These are phyloP conservation scores for Gentiana dahurica DNA, from an alignment of 257 asterid species.

Conservation along the genomic window DNA sequence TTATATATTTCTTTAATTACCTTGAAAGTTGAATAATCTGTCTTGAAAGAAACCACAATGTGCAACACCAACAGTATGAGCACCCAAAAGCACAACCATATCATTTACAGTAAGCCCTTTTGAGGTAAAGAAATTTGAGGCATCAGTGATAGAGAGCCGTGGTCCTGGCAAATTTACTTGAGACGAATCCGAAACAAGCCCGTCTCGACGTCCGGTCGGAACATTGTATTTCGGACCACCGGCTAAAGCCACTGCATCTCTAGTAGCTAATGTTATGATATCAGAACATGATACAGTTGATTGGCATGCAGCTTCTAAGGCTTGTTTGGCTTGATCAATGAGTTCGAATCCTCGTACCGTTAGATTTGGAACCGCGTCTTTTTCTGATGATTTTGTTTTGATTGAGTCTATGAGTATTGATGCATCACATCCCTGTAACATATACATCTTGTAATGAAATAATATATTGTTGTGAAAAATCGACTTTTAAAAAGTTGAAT, in stretches of 20 bases:
- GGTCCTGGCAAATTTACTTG: constrained; percentile 51
- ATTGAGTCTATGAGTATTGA: constrained; percentile 8
- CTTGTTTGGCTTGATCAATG: constrained; percentile 10
- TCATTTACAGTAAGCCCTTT: constrained; percentile 34
- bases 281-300: constrained; percentile 7
- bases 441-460: neutral
- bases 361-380: constrained; percentile 6
- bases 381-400: neutral
- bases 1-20: neutral
- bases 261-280: constrained; percentile 7
- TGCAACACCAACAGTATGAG: constrained; percentile 48
- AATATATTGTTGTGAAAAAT: neutral
- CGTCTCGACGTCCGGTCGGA: constrained; percentile 45
- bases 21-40: constrained; percentile 38
- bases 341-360: constrained; percentile 11
- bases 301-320: constrained; percentile 8
- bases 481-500: neutral
- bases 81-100: constrained; percentile 63
- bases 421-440: constrained; percentile 13
- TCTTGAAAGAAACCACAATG: constrained; percentile 36
- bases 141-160: constrained; percentile 23
- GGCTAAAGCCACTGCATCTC: constrained; percentile 8
- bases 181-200: constrained; percentile 25
- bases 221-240: constrained; percentile 43
- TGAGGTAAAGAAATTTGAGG: constrained; percentile 23